phyloP scores from a whole-genome alignment of 2,329 filamentous ascomycete species.

The Bipolaris sorokiniana region DNA sequence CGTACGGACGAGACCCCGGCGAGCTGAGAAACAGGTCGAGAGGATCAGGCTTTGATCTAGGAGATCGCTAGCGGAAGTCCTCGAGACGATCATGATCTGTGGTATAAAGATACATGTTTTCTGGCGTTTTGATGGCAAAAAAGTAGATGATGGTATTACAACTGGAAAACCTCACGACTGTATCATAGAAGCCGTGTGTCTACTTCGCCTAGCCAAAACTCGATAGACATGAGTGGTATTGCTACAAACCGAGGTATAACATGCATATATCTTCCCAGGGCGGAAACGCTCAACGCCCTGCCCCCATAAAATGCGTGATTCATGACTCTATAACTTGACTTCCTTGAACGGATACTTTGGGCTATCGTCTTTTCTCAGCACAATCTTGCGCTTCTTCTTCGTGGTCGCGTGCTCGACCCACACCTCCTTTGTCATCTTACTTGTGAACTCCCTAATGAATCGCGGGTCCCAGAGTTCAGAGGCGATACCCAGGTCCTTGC shows the following conservation, averaged over 20 bases:
- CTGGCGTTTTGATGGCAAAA: constrained; percentile 18
- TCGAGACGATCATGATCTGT: constrained; percentile 11
- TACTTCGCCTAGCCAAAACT: constrained; percentile 3
- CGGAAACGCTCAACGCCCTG: not conserved
- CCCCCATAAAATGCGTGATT: not conserved
- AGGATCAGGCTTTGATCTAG: constrained; percentile 42
- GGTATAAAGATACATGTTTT: constrained; percentile 5
- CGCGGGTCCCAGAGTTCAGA: constrained; percentile 96
- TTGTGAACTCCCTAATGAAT: constrained; percentile 84
- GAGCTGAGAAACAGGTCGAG: constrained; percentile 31
- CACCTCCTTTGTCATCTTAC: constrained; percentile 73
- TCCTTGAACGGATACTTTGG: constrained; percentile 69
- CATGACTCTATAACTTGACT: constrained; percentile 33
- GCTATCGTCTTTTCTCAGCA: constrained; percentile 81
- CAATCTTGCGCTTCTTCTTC: constrained; percentile 90
- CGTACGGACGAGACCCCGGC: constrained; percentile 42
- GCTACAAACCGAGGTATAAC: constrained; percentile 5
- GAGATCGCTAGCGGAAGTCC: constrained; percentile 35
- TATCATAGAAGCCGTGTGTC: constrained; percentile 6
- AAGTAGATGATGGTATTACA: constrained; percentile 6
- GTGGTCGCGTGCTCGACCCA: constrained; percentile 88
- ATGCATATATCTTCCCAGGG: not conserved
- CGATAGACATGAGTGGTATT: constrained; percentile 4
- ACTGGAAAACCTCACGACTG: constrained; percentile 7
- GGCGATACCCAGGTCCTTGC: constrained; percentile 94